Percentiles rank a stretch among this genome's conserved stretches.
These are phyloP conservation scores for Suhomyces coccinellae DNA, from an alignment of 1,139 yeast species.

Conservation along the genomic window DNA sequence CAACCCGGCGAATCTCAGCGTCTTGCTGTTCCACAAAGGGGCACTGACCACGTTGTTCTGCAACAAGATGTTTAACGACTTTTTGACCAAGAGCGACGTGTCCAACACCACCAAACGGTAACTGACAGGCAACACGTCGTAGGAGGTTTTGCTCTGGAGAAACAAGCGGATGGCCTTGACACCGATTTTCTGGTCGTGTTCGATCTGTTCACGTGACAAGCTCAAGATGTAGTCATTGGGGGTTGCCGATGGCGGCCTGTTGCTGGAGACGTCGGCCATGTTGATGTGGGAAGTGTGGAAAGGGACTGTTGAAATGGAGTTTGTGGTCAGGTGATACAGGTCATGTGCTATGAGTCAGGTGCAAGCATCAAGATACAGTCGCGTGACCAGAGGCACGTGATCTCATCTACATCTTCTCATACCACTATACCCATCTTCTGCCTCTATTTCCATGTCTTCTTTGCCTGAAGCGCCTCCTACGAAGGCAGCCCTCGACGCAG, in stretches of 20 bases:
- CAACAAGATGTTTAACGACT: constrained; percentile 82
- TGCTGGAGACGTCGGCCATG: constrained; percentile 23
- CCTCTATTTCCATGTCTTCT: background rate
- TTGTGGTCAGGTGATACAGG: background rate
- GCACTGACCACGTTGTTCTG: constrained; percentile 96
- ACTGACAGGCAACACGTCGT: constrained; percentile 95
- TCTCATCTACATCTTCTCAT: too few species aligned
- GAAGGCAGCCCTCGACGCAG: constrained; percentile 4
- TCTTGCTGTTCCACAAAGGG: constrained; percentile 92
- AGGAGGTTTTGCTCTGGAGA: constrained; percentile 86
- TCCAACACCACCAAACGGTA: constrained; percentile 92
- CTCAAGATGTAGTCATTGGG: constrained; percentile 49
- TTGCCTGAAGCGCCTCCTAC: constrained; percentile 12
- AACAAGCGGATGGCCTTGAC: constrained; percentile 79
- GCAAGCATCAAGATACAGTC: too few species aligned
- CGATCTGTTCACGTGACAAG: constrained; percentile 45
- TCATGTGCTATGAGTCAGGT: too few species aligned
- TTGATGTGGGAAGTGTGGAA: background rate
- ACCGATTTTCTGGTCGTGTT: constrained; percentile 65
- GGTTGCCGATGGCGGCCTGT: constrained; percentile 25
- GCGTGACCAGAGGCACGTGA: background rate
- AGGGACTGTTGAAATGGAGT: constrained; percentile 1
- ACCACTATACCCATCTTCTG: too few species aligned
- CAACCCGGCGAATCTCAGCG: constrained; percentile 90
- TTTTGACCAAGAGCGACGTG: constrained; percentile 85